phyloP scores from a whole-genome alignment of 1,284 basidiomycete genomes.

The Phlebopus sp. region DNA sequence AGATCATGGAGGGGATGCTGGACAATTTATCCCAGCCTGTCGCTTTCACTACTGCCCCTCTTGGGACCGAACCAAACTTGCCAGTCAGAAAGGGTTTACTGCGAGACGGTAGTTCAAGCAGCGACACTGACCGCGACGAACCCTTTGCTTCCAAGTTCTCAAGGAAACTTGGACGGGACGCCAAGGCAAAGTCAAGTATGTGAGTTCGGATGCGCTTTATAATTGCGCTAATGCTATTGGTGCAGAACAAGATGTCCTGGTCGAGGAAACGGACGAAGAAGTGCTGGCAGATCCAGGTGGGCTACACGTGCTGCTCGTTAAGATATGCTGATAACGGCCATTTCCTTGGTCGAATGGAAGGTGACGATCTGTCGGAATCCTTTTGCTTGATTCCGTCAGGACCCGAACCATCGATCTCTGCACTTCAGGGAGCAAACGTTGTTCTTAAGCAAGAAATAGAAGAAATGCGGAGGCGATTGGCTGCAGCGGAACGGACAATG shows the following conservation, averaged over 20 bases:
- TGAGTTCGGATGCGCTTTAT: not conserved
- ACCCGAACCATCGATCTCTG: slow-evolving; percentile 45
- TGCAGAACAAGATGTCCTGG: slow-evolving; percentile 18
- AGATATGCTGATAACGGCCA: not conserved
- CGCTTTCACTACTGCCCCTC: slow-evolving; percentile 78
- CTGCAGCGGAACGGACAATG: slow-evolving; percentile 56
- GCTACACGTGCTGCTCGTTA: slow-evolving; percentile 2
- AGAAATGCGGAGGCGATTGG: slow-evolving; percentile 52
- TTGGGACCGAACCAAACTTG: slow-evolving; percentile 42
- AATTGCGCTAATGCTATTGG: slow-evolving; percentile 13
- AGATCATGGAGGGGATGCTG: slow-evolving; percentile 76
- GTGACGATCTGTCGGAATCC: slow-evolving; percentile 70
- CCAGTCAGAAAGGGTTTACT: slow-evolving; percentile 27
- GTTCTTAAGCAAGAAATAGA: slow-evolving; percentile 59
- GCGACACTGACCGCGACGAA: slow-evolving; percentile 66
- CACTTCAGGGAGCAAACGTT: slow-evolving; percentile 63
- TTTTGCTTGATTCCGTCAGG: slow-evolving; percentile 70
- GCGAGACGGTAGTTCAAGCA: slow-evolving; percentile 51
- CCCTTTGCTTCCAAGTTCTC: slow-evolving; percentile 50
- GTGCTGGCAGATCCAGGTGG: slow-evolving; percentile 41
- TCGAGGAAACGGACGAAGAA: slow-evolving; percentile 35
- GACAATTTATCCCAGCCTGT: slow-evolving; percentile 80
- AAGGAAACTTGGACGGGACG: slow-evolving; percentile 32
- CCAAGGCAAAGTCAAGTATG: slow-evolving; percentile 21
- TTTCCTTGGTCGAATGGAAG: slow-evolving; percentile 27